These are phyloP conservation scores for Phytophthora podocarpi DNA, from an alignment of 352 stramenopile genomes.

Conservation along the genomic window DNA sequence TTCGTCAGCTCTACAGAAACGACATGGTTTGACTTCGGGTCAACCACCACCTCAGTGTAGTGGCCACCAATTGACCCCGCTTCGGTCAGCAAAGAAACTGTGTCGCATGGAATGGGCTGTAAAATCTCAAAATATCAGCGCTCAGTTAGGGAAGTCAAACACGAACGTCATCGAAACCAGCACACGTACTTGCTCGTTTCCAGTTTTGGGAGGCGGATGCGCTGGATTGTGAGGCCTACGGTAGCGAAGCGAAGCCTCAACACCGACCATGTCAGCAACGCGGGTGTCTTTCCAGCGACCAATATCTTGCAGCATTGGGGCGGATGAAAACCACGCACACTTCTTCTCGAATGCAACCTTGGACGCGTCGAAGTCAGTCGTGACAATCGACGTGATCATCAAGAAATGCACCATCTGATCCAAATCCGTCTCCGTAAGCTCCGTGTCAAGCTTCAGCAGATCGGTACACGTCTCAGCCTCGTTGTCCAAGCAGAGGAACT, in stretches of 20 bases:
- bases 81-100: constrained; percentile 41
- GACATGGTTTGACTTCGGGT: constrained; percentile 47
- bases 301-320: constrained; percentile 48
- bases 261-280: constrained; percentile 58
- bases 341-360: constrained; percentile 52
- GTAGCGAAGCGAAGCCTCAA: constrained; percentile 46
- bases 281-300: constrained; percentile 54
- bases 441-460: constrained; percentile 35
- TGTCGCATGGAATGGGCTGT: constrained; percentile 32
- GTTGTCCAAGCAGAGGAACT: constrained; percentile 67
- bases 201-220: constrained; percentile 27
- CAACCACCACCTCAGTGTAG: constrained; percentile 41
- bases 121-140: background rate
- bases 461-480: constrained; percentile 51
- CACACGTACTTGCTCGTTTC: constrained; percentile 22
- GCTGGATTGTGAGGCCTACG: constrained; percentile 55
- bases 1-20: constrained; percentile 54
- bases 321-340: constrained; percentile 51
- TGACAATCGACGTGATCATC: constrained; percentile 62
- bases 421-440: constrained; percentile 43
- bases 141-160: background rate
- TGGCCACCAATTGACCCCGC: constrained; percentile 18
- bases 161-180: background rate
- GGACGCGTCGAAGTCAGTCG: constrained; percentile 51
- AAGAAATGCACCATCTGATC: constrained; percentile 68